These are phyloP conservation scores for Ascocoryne sarcoides DNA, from an alignment of 2,329 filamentous ascomycete genomes.

Conservation along the genomic window DNA sequence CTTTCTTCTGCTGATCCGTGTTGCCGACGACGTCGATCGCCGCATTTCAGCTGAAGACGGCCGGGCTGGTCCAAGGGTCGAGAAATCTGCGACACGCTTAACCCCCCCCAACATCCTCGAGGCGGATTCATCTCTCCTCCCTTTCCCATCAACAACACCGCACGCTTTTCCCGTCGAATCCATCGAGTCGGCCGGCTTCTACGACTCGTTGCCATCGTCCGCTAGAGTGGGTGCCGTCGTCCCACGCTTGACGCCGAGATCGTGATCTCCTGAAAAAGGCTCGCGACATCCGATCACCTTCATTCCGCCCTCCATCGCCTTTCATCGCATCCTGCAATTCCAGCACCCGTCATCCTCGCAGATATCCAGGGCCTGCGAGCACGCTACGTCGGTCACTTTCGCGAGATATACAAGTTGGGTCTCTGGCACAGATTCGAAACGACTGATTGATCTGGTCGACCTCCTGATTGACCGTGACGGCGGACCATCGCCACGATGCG, in stretches of 20 bases:
- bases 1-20: too few relatives aligned
- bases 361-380: constrained; percentile 11
- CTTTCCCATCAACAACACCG: constrained; percentile 1
- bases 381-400: constrained; percentile 12
- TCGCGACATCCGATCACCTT: constrained; percentile 19
- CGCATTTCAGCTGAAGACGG: not conserved
- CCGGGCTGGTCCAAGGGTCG: constrained; percentile 3
- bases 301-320: constrained; percentile 12
- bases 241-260: constrained; percentile 8
- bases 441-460: too few relatives aligned
- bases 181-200: constrained; percentile 11
- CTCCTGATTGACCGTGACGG: not conserved
- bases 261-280: constrained; percentile 11
- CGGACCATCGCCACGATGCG: constrained; percentile 60
- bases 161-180: constrained; percentile 2
- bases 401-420: constrained; percentile 1
- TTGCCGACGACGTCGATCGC: not conserved
- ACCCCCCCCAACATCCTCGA: constrained; percentile 4
- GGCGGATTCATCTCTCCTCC: constrained; percentile 7
- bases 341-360: constrained; percentile 5
- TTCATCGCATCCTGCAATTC: constrained; percentile 13
- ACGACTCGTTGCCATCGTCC: constrained; percentile 5
- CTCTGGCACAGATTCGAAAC: not conserved
- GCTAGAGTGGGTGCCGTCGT: constrained; percentile 14
- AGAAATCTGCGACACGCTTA: constrained; percentile 16